Evolutionary conservation across 305 asterid genomes (phyloP).

Genomic region (Fraxinus albicans): DNA sequence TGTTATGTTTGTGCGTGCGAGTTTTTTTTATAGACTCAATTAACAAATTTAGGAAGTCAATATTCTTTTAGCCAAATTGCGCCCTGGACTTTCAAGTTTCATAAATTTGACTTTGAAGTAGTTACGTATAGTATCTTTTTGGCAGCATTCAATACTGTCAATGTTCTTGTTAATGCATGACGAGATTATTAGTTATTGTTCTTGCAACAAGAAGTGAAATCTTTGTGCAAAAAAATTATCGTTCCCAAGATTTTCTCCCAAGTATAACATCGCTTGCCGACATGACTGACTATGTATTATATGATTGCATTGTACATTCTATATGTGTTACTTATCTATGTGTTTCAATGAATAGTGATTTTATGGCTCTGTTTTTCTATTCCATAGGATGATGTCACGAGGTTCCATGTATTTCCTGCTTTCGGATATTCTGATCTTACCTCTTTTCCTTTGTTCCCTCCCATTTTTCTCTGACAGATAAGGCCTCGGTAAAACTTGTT

Average conservation of each 20-base stretch:
- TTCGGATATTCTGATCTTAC: not conserved
- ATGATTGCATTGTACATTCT: not conserved
- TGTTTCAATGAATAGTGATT: not conserved
- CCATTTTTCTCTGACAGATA: not conserved
- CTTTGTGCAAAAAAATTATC: not conserved
- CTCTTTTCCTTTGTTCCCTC: not conserved
- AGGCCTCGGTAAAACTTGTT: not conserved
- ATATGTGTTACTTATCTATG: not conserved
- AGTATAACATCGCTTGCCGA: not conserved
- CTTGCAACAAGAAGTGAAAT: not conserved
- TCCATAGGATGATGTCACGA: not conserved
- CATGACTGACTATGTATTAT: not conserved
- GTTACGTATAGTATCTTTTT: not conserved
- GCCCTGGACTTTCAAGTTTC: not conserved
- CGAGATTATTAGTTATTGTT: not conserved
- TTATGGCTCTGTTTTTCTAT: not conserved
- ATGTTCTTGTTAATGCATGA: not conserved
- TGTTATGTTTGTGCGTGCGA: not conserved
- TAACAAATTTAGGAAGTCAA: not conserved
- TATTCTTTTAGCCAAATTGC: not conserved
- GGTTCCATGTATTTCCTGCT: not conserved
- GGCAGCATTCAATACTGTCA: not conserved
- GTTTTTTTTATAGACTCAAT: not conserved
- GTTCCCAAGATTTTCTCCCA: not conserved
- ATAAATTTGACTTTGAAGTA: not conserved